Base-by-base conservation (phyloP, 345 rosid species). In the Brassica cretica region DNA sequence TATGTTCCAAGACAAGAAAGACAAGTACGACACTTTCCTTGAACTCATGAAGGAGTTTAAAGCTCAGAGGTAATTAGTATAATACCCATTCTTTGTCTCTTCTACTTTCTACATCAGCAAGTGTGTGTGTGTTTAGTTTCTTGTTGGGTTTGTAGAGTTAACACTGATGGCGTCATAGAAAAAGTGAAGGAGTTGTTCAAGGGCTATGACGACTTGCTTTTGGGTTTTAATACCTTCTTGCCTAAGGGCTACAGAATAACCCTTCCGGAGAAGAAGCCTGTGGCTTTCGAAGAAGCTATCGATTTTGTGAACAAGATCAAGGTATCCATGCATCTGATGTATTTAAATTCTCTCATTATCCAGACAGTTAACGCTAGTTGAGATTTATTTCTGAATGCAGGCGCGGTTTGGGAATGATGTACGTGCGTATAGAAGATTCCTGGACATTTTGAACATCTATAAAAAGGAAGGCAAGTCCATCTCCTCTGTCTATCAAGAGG, bases 31-130 rank as follows among this genome's bases (percentile, higher is more conserved):
- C 30, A 86, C 84, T 64, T 94, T 94, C 76, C 97, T 94, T 78
- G 97, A 88, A 76, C 94, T 94, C 66, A 94, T 94, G 99, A 94
- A 92, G 80, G 99, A 92, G 79, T 94, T 92, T 76, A 92, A 93
- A 85, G 94, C 98, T 59, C 97, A 91, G 79, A 91, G 92, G 99
- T 93, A 55, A 37, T 44, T 6, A 49, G 11, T 41, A 9, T 5
- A 53, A 25, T 29, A 9, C 49, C 46, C 39, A 5, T 53, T 21
- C 46, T 39, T 32, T 66, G 29, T 67, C 65, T 49, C 66, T 49
- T 80, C 14, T 71, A 11, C 44, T 59, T 51, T 59, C 33, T 12
- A 15, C 16, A 66, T 1, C 55, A 46, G 16, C 49, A 41, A 11
- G 41, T 46, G 4, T 46, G 41, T 46, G 5, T 46, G 4, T 74